phyloP scores from a whole-genome alignment of 2,329 filamentous ascomycete species.

The Keithomyces neogunnii region DNA sequence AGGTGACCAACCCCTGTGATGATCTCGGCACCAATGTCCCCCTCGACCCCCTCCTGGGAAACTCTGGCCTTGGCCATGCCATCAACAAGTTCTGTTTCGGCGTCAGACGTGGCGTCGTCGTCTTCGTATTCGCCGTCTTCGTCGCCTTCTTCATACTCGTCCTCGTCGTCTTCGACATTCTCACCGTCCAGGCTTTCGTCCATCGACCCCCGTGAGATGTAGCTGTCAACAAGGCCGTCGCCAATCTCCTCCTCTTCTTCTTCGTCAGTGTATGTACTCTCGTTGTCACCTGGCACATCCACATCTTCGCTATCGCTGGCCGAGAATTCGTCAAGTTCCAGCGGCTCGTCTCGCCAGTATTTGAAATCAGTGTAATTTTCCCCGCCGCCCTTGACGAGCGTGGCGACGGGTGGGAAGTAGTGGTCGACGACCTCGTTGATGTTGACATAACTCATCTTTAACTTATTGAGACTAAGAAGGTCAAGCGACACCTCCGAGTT shows the following conservation, averaged over 20 bases:
- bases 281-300: slow-evolving; percentile 37
- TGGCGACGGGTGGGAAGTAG: slow-evolving; percentile 88
- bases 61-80: slow-evolving; percentile 8
- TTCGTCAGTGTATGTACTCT: slow-evolving; percentile 33
- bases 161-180: slow-evolving; percentile 31
- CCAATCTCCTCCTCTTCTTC: slow-evolving; percentile 31
- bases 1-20: slow-evolving; percentile 52
- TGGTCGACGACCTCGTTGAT: slow-evolving; percentile 98
- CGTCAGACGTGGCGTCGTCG: slow-evolving; percentile 14
- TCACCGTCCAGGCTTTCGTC: slow-evolving; percentile 30
- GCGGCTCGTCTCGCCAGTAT: slow-evolving; percentile 82
- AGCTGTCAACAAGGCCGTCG: slow-evolving; percentile 44
- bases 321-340: slow-evolving; percentile 83
- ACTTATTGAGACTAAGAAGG: slow-evolving; percentile 80
- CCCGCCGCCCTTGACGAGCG: slow-evolving; percentile 78
- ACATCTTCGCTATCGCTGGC: slow-evolving; percentile 63
- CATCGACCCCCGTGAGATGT: slow-evolving; percentile 43
- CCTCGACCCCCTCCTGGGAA: slow-evolving; percentile 17
- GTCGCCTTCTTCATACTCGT: slow-evolving; percentile 27
- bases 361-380: slow-evolving; percentile 96
- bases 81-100: slow-evolving; percentile 9
- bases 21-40: slow-evolving; percentile 46
- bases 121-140: slow-evolving; percentile 33
- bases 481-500: slow-evolving; percentile 94
- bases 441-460: slow-evolving; percentile 93